A percentile compares a stretch with the other conserved stretches of the same genome.
Conservation (phyloP, 306 rosid genomes). For the Rosa chinensis region DNA sequence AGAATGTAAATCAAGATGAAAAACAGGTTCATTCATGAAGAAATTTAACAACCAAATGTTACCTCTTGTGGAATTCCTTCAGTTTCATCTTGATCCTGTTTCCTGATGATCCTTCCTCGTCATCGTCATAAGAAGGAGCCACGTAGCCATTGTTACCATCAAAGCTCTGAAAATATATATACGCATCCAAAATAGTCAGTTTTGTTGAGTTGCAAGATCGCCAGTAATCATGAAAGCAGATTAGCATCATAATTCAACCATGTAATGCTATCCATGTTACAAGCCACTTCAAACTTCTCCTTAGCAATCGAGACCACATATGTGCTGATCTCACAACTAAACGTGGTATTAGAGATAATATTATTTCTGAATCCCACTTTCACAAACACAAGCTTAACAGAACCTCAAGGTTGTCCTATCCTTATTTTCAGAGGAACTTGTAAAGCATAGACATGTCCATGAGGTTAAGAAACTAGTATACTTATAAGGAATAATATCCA, state of each 20-base stretch:
- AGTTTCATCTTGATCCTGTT: conserved; percentile 90
- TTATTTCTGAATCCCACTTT: not conserved
- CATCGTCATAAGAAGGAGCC: conserved; percentile 68
- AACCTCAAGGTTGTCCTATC: not conserved
- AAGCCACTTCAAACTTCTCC: conserved; percentile 1
- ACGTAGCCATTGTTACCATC: conserved; percentile 66
- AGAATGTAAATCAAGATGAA: conserved; percentile 12
- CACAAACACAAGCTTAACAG: not conserved
- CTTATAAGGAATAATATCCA: not conserved
- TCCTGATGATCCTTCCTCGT: conserved; percentile 81
- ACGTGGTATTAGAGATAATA: not conserved
- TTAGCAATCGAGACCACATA: not conserved
- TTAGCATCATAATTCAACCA: conserved; percentile 6
- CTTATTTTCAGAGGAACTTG: not conserved
- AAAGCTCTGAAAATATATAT: conserved; percentile 37
- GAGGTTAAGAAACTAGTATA: not conserved
- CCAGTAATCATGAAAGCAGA: conserved; percentile 2
- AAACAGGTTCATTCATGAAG: conserved; percentile 6
- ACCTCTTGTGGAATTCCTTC: conserved; percentile 92
- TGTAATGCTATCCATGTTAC: not conserved
- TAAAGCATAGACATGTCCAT: too few species aligned
- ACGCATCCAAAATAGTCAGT: conserved; percentile 9
- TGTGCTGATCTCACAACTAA: not conserved
- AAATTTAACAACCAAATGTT: conserved; percentile 1
- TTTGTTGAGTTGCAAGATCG: conserved; percentile 1